Conservation (phyloP, 2,329 filamentous ascomycete species). For the Zymoseptoria pseudotritici region DNA sequence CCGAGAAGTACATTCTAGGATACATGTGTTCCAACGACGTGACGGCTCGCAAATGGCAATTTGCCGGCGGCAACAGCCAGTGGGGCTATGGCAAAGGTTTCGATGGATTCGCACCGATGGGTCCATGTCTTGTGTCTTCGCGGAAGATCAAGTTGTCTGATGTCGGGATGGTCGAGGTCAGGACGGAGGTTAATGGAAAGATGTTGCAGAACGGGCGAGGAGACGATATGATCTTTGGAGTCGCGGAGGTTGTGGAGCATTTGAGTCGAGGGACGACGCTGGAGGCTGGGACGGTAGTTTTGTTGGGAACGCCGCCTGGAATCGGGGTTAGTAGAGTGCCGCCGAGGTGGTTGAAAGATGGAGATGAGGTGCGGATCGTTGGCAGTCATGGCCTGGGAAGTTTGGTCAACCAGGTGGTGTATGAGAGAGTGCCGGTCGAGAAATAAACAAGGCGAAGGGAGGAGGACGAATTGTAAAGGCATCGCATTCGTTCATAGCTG, state of each 20-base stretch:
- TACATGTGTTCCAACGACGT: slow-evolving; percentile 5
- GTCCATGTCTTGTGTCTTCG: slow-evolving; percentile 2
- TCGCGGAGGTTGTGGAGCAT: slow-evolving; percentile 4
- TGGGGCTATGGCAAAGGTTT: slow-evolving; percentile 8
- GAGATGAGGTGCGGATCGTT: slow-evolving; percentile 8
- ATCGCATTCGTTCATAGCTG: neutral
- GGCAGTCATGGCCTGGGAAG: slow-evolving; percentile 10
- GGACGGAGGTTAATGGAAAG: slow-evolving; percentile 3
- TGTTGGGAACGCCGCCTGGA: slow-evolving; percentile 39
- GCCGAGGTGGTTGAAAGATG: slow-evolving; percentile 6
- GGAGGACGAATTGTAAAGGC: neutral
- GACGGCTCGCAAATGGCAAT: slow-evolving; percentile 5
- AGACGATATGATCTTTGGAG: slow-evolving; percentile 3
- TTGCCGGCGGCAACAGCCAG: slow-evolving; percentile 4
- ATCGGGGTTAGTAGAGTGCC: slow-evolving; percentile 25
- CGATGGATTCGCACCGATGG: slow-evolving; percentile 6
- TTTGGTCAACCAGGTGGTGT: slow-evolving; percentile 8
- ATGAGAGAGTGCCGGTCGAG: neutral
- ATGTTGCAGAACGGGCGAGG: neutral
- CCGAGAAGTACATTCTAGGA: slow-evolving; percentile 1
- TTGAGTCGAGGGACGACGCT: slow-evolving; percentile 4
- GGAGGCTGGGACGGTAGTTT: slow-evolving; percentile 30
- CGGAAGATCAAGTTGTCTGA: neutral
- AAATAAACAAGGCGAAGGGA: neutral
- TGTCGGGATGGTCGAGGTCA: neutral